Evolutionary conservation across 2,329 filamentous ascomycete species (phyloP).

Genomic region (Aspergillus alliaceus): DNA sequence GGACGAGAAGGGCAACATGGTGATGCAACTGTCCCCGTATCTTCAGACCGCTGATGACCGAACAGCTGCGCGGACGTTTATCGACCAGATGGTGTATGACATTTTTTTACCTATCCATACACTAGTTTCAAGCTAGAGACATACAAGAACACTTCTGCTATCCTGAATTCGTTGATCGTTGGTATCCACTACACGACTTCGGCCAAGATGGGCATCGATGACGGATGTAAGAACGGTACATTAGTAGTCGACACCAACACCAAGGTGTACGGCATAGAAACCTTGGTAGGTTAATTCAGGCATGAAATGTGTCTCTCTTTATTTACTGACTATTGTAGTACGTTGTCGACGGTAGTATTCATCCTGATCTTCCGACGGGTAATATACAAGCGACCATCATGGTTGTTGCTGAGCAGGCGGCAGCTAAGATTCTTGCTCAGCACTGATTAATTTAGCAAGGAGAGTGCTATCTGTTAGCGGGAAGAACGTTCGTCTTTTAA

Average conservation of each 20-base stretch:
- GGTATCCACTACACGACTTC: constrained; percentile 15
- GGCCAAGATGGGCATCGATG: constrained; percentile 53
- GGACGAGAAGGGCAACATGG: constrained; percentile 23
- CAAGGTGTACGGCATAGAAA: constrained; percentile 50
- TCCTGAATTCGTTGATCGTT: constrained; percentile 36
- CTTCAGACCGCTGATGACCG: constrained; percentile 23
- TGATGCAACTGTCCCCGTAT: constrained; percentile 27
- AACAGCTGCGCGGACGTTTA: constrained; percentile 20
- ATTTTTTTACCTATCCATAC: constrained; percentile 17
- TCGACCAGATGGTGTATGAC: constrained; percentile 22
- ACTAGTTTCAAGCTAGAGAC: constrained; percentile 24
- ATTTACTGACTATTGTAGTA: constrained; percentile 41
- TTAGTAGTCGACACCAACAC: constrained; percentile 64
- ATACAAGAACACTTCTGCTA: constrained; percentile 24
- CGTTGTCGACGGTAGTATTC: constrained; percentile 15
- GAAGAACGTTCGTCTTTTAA: fast-evolving
- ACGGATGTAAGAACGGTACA: constrained; percentile 54
- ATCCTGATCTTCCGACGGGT: constrained; percentile 58
- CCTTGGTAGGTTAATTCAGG: constrained; percentile 48
- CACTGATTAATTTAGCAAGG: constrained; percentile 37
- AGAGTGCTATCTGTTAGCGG: not conserved
- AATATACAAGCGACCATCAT: constrained; percentile 69
- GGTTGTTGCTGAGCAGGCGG: constrained; percentile 62
- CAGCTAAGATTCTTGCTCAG: constrained; percentile 38
- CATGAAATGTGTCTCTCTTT: not conserved